Evolutionary conservation across 2,329 filamentous ascomycete species (phyloP), one percentile per base, ranked within the genome.

Genomic region (Stemphylium beticola): DNA sequence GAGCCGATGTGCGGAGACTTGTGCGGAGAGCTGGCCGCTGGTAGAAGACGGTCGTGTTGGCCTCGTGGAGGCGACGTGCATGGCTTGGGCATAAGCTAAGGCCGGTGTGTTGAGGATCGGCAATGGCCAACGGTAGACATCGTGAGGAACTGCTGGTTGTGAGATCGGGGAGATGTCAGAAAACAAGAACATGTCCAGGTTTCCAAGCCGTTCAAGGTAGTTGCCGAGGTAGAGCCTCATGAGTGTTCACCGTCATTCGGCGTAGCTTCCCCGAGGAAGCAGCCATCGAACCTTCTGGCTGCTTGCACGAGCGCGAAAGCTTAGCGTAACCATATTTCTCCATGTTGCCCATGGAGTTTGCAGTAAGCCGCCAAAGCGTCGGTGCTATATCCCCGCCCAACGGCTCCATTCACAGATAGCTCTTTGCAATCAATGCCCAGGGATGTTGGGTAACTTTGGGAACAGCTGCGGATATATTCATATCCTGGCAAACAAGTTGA

Each of bases 191-290:
- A 29, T 26, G 14, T 15, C 31, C 42, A 36, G 42, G 18, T 8
- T 20, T 22, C 31, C 42, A 33, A 44, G 44, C 37, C 17, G 17
- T 33, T 22, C 36, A 39, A 34, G 43, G 18, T 26, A 22, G 17
- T 36, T 36, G 18, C 49, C 49, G 42, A 52, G 42, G 49, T 47
- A 52, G 49, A 39, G 49, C 42, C 49, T 47, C 45, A 29, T 29
- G 34, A 20, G 32, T 33, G 9, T 48, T 20, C 15, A 34, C 36
- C 33, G 24, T n/a, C 36, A 44, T 40, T 29, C 44, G 32, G 40
- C 40, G 48, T 18, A 31, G 32, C 29, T 32, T 29, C 8, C n/a
- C 29, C 33, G 9, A 36, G n/a, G 18, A 40, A n/a, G 14, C 34
- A 12, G 18, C 17, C 22, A 12, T 41, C 37, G 42, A 52, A 40